Conservation (phyloP, 129 eudicot genomes). For the Heracleum sosnowskyi region DNA sequence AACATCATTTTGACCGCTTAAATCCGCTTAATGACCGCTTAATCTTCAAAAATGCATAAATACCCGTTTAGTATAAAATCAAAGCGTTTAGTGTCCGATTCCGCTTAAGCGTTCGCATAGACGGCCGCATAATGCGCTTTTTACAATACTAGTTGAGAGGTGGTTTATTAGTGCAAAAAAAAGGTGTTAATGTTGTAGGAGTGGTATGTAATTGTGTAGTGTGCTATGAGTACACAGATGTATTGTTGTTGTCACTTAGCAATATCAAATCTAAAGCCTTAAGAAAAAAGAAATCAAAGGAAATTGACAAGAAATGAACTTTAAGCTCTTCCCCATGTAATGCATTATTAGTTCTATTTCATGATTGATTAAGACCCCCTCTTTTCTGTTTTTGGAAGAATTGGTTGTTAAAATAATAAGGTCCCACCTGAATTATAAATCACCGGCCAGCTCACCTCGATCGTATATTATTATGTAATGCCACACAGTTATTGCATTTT, state of each 20-base stretch:
- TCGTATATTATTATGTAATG: not conserved
- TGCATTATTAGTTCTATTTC: not conserved
- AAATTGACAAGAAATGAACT: not conserved
- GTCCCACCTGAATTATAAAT: not conserved
- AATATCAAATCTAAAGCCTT: not conserved
- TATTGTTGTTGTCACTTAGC: not conserved
- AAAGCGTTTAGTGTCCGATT: too few relatives aligned
- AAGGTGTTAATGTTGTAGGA: not conserved
- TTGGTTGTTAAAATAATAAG: not conserved
- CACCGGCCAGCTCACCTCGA: not conserved
- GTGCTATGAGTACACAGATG: not conserved
- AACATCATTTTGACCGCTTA: too few relatives aligned
- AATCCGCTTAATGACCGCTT: too few relatives aligned
- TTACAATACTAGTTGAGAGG: too few relatives aligned
- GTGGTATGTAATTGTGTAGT: not conserved
- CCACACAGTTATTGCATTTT: not conserved
- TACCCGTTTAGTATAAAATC: too few relatives aligned
- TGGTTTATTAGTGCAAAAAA: not conserved
- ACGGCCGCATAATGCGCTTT: too few relatives aligned
- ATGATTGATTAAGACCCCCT: not conserved
- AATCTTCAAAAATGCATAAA: too few relatives aligned
- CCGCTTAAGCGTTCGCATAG: too few relatives aligned
- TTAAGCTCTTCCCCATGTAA: not conserved
- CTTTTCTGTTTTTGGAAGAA: not conserved
- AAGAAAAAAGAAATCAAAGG: not conserved